Evolutionary conservation across 116 monocot species (phyloP), one percentile per base, ranked within the genome.

Genomic region (Dioscorea cayenensis): DNA sequence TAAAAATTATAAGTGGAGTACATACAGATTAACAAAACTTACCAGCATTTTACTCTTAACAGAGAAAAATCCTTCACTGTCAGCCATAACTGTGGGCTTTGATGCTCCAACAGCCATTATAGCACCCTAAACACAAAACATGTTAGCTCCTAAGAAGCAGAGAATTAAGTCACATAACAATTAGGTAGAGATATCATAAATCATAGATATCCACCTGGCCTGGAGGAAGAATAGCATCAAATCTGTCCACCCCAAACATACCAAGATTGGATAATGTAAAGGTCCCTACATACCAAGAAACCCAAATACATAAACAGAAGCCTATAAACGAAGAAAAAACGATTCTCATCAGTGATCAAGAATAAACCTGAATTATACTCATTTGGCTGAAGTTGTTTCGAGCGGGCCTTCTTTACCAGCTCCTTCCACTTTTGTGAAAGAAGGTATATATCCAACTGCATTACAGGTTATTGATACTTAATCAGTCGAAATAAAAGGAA

Each of bases 71-170:
- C 96, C 87, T 72, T 90, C 92, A 25, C 63, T 71, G 71, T 71
- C 87, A 70, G 96, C 83, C 13, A 87, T 76, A 70, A 86, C 87
- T 36, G 92, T 88, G 35, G 96, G 96, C 62, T 90, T 90, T 67
- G 92, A 96, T 63, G 90, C 96, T 82, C 96, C 96, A 17, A 92
- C 90, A 72, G 96, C 88, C 96, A 96, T 96, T 21, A 96, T 96
- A 28, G 91, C 95, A 11, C 95, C 95, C 95, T 95, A 72, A 21
- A 65, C 36, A 76, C 25, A 51, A 2, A 60, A 49, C 28, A 36
- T 66, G 55, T 35, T 23, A 63, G 63, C 50, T 22, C 43, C 55
- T 69, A 25, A 18, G 65, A 77, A 48, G 37, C 50, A 18, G 59
- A 74, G 13, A 60, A 64, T 18, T 17, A 63, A 72, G 49, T 36